Conservation (phyloP, 2,329 filamentous ascomycete species). For the Clathrospora elynae region DNA sequence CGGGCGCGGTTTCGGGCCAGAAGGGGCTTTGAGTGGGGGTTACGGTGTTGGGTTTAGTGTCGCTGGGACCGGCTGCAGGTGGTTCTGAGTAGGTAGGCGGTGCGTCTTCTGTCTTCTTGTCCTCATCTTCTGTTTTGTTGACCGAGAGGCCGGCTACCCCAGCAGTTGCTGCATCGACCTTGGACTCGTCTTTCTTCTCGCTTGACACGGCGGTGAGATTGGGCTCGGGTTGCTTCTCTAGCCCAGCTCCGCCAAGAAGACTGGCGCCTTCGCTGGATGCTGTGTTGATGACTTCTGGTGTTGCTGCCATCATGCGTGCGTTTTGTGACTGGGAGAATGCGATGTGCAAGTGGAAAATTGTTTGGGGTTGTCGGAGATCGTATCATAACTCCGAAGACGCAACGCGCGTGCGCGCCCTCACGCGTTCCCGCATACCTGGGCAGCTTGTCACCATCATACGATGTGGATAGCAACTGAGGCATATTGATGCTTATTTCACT, state of each 20-base stretch:
- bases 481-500: too few relatives aligned
- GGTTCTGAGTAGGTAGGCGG: neutral
- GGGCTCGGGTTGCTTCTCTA: conserved; percentile 25
- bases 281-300: conserved; percentile 22
- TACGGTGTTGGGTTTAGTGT: conserved; percentile 6
- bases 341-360: conserved; percentile 8
- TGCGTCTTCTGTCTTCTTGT: conserved; percentile 18
- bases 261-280: conserved; percentile 22
- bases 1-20: conserved; percentile 47
- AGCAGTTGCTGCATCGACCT: conserved; percentile 22
- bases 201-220: conserved; percentile 16
- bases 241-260: conserved; percentile 9
- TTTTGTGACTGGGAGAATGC: neutral
- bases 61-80: conserved; percentile 7
- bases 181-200: conserved; percentile 24
- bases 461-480: too few relatives aligned
- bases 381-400: conserved; percentile 16
- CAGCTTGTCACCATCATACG: neutral
- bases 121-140: conserved; percentile 18
- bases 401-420: conserved; percentile 18
- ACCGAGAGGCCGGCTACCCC: conserved; percentile 26
- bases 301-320: conserved; percentile 23
- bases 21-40: conserved; percentile 19
- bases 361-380: conserved; percentile 15
- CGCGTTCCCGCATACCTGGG: conserved; percentile 8